Conservation (phyloP, 768 basidiomycete genomes). For the Psilocybe subaeruginosa region DNA sequence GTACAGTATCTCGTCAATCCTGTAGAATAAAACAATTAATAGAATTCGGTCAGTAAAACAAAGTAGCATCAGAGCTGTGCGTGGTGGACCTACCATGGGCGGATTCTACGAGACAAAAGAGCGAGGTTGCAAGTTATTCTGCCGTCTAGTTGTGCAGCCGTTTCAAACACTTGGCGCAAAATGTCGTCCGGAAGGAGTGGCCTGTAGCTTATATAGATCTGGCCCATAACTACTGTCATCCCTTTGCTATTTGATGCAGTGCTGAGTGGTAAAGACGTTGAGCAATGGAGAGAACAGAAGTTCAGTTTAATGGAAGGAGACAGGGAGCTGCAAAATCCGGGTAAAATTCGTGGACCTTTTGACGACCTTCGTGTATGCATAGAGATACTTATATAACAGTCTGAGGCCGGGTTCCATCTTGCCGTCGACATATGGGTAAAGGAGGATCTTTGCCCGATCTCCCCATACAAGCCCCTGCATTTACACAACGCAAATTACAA, state of each 20-base stretch:
- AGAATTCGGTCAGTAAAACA: neutral
- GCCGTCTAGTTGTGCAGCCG: conserved; percentile 31
- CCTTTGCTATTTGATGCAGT: neutral
- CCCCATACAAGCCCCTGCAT: no score
- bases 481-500: neutral
- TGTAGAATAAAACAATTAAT: conserved; percentile 8
- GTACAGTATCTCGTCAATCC: conserved; percentile 41
- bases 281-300: no score
- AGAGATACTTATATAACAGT: no score
- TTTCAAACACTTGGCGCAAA: conserved; percentile 38
- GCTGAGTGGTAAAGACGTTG: neutral
- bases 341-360: no score
- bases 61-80: conserved; percentile 3
- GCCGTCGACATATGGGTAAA: neutral
- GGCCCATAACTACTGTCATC: neutral
- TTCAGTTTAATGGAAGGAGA: no score
- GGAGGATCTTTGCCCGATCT: neutral
- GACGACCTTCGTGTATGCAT: no score
- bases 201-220: neutral
- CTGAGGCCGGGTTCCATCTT: neutral
- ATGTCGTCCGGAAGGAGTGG: conserved; percentile 35
- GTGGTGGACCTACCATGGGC: conserved; percentile 31
- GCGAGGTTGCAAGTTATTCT: conserved; percentile 34
- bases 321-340: no score
- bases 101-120: conserved; percentile 31